Evolutionary conservation across 441 rosid species (phyloP).

Genomic region (Viola pubescens): DNA sequence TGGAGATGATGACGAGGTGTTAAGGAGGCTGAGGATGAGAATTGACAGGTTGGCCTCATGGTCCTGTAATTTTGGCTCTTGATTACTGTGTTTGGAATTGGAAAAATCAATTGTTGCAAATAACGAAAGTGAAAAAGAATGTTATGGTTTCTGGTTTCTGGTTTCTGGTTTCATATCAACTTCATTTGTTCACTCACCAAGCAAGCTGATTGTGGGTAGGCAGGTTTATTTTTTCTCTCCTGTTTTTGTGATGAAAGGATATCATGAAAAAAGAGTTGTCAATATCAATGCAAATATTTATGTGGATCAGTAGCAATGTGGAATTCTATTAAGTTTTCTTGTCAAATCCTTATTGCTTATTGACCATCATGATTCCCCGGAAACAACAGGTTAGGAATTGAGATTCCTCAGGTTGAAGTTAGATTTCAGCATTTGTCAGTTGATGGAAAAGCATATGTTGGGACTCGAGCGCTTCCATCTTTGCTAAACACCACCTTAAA

Average conservation of each 20-base stretch:
- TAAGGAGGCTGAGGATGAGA: constrained; percentile 29
- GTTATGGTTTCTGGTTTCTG: too few species aligned
- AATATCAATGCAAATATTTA: too few species aligned
- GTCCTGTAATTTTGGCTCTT: not conserved
- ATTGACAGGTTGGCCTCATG: constrained; percentile 21
- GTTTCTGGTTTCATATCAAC: too few species aligned
- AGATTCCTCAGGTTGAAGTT: constrained; percentile 46
- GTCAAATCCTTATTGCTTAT: not conserved
- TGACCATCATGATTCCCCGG: not conserved
- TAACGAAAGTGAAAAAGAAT: too few species aligned
- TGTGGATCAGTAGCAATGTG: not conserved
- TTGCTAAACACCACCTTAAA: constrained; percentile 44
- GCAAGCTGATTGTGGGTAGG: too few species aligned
- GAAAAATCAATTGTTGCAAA: too few species aligned
- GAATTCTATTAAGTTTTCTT: not conserved
- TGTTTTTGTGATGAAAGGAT: too few species aligned
- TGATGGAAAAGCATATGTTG: constrained; percentile 52
- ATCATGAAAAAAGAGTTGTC: too few species aligned
- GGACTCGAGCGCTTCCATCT: constrained; percentile 60
- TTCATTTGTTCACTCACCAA: too few species aligned
- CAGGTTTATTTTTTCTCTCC: too few species aligned
- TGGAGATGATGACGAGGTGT: constrained; percentile 31
- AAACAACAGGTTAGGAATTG: constrained; percentile 47
- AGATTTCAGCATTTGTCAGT: constrained; percentile 37
- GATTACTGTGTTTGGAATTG: too few species aligned